Conservation (phyloP, 2,329 filamentous ascomycete genomes). For the Leptoxyphium fumago region DNA sequence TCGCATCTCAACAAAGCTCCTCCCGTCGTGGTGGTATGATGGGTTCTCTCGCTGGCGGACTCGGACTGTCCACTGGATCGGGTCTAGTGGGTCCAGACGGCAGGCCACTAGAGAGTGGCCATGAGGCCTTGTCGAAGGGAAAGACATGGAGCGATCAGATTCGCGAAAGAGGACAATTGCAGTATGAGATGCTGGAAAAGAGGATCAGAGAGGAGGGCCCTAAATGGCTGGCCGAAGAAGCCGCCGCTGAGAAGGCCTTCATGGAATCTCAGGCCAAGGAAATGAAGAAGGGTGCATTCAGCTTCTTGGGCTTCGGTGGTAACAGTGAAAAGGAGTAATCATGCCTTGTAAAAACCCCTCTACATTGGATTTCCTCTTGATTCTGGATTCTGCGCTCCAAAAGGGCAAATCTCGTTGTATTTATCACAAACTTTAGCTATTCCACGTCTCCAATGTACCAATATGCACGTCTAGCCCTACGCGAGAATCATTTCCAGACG, state of each 20-base stretch:
- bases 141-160: conserved; percentile 97
- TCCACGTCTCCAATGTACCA: too few relatives aligned
- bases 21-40: conserved; percentile 45
- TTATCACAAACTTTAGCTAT: too few relatives aligned
- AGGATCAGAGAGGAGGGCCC: conserved; percentile 88
- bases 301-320: conserved; percentile 32
- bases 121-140: conserved; percentile 71
- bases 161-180: conserved; percentile 75
- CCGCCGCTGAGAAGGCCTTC: conserved; percentile 70
- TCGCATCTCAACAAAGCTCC: conserved; percentile 54
- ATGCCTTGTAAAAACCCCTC: background rate
- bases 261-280: conserved; percentile 83
- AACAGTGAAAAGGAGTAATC: conserved; percentile 8
- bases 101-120: conserved; percentile 37
- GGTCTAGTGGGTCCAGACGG: conserved; percentile 38
- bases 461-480: too few relatives aligned
- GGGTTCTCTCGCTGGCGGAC: conserved; percentile 38
- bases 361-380: too few relatives aligned
- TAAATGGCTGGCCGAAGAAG: conserved; percentile 92
- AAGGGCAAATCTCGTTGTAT: too few relatives aligned
- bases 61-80: conserved; percentile 49
- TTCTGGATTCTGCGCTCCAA: too few relatives aligned
- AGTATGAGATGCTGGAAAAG: conserved; percentile 78
- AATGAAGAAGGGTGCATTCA: conserved; percentile 68
- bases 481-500: too few relatives aligned